phyloP scores from a whole-genome alignment of 495 filamentous ascomycete species.

The Podospora pseudocomata region DNA sequence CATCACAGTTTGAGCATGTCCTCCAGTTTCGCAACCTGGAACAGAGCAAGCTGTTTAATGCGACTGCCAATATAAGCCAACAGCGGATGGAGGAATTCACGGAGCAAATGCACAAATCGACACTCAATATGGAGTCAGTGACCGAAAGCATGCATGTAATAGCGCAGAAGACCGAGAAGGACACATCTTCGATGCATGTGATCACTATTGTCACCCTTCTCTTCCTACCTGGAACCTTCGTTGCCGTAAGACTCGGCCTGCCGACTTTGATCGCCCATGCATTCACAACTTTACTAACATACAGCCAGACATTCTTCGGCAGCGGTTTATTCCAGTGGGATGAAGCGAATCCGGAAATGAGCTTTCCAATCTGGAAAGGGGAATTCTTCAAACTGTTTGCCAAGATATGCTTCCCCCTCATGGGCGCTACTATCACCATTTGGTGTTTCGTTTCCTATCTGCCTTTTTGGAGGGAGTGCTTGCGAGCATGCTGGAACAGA shows the following conservation, averaged over 20 bases:
- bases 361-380: background rate
- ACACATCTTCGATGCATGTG: slow-evolving; percentile 1
- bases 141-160: background rate
- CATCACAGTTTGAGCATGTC: background rate
- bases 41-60: background rate
- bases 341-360: background rate
- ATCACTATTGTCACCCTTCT: background rate
- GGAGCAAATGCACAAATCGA: background rate
- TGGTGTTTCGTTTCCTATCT: background rate
- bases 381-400: background rate
- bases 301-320: background rate
- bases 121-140: background rate
- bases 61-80: background rate
- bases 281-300: background rate
- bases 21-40: background rate
- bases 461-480: background rate
- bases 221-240: slow-evolving; percentile 1
- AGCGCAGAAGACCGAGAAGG: background rate
- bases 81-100: background rate
- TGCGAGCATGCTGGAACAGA: no score
- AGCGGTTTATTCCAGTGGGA: slow-evolving; percentile 5
- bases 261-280: background rate
- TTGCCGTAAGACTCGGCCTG: slow-evolving; percentile 8
- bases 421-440: background rate
- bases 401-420: background rate